Percentiles rank a stretch among this genome's conserved stretches.
These are phyloP conservation scores for Cutaneotrichosporon daszewskae DNA, from an alignment of 1,284 basidiomycete genomes.

Conservation along the genomic window DNA sequence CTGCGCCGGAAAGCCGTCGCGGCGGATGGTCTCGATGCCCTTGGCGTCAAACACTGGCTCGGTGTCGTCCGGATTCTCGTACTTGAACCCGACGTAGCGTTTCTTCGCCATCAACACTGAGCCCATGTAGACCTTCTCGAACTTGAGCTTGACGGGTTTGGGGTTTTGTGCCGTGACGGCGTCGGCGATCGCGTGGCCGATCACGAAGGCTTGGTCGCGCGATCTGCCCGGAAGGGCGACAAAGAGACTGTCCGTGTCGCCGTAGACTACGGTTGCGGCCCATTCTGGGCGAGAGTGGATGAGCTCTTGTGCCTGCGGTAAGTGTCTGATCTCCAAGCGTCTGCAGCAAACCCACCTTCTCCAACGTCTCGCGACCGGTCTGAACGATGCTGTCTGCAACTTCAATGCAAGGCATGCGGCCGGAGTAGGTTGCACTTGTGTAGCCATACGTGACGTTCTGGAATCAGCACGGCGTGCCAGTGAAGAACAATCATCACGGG, in stretches of 20 bases:
- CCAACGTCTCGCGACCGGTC: conserved; percentile 87
- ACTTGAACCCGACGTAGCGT: conserved; percentile 93
- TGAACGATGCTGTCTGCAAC: conserved; percentile 98
- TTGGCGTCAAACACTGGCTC: conserved; percentile 90
- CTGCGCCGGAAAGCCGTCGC: conserved; percentile 83
- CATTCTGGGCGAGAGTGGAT: conserved; percentile 76
- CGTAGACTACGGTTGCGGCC: conserved; percentile 90
- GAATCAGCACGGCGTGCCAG: too few species aligned
- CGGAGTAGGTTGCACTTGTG: conserved; percentile 86
- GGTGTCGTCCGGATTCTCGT: conserved; percentile 70
- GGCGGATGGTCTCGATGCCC: conserved; percentile 91
- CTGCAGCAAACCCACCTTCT: too few species aligned
- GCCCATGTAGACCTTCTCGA: conserved; percentile 96
- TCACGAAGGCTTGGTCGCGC: conserved; percentile 85
- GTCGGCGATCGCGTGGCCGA: conserved; percentile 88
- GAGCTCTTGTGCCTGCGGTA: conserved; percentile 73
- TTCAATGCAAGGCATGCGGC: conserved; percentile 96
- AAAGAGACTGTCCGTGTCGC: conserved; percentile 97
- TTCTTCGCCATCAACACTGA: conserved; percentile 94
- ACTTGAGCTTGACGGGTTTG: conserved; percentile 87
- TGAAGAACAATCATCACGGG: conserved; percentile 18
- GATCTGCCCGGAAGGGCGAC: conserved; percentile 81
- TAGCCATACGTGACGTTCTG: conserved; percentile 97
- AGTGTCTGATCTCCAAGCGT: conserved; percentile 53
- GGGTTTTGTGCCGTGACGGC: conserved; percentile 81